Percentiles rank a stretch among this genome's conserved stretches.
These are phyloP conservation scores for Neurospora sp. DNA, from an alignment of 2,329 filamentous ascomycete genomes.

Conservation along the genomic window DNA sequence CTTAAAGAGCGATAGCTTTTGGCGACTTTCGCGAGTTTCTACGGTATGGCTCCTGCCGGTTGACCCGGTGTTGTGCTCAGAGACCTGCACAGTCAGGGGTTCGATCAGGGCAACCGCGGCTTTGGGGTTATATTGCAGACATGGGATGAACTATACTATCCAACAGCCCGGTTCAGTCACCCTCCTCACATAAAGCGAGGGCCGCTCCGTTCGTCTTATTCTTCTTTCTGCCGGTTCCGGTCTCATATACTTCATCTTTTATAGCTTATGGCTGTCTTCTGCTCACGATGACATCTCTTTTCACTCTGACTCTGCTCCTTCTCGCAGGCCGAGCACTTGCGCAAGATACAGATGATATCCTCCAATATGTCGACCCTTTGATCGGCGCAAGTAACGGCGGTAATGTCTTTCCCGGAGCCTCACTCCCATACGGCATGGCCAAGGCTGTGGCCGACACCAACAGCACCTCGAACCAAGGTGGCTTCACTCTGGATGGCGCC, in stretches of 20 bases:
- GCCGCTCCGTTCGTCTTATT: not conserved
- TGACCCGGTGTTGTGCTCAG: not conserved
- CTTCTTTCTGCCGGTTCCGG: no score
- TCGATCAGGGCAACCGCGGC: not conserved
- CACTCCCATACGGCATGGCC: constrained; percentile 38
- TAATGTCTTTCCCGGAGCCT: constrained; percentile 35
- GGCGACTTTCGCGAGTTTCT: no score
- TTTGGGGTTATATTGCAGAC: not conserved
- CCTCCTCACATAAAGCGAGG: not conserved
- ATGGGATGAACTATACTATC: not conserved
- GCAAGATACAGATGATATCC: constrained; percentile 10
- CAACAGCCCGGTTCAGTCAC: not conserved
- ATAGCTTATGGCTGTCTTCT: not conserved
- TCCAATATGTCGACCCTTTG: constrained; percentile 23
- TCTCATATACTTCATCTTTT: not conserved
- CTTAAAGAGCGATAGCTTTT: no score
- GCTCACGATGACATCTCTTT: constrained; percentile 6
- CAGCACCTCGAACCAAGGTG: constrained; percentile 43
- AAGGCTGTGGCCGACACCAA: constrained; percentile 48
- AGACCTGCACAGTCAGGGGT: not conserved
- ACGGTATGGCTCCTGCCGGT: not conserved
- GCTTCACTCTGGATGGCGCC: constrained; percentile 41
- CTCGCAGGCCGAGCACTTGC: constrained; percentile 4
- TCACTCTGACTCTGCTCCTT: constrained; percentile 7
- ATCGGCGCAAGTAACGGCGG: constrained; percentile 32